Base-by-base conservation (phyloP, 306 rosid species). In the Lathyrus aphaca region DNA sequence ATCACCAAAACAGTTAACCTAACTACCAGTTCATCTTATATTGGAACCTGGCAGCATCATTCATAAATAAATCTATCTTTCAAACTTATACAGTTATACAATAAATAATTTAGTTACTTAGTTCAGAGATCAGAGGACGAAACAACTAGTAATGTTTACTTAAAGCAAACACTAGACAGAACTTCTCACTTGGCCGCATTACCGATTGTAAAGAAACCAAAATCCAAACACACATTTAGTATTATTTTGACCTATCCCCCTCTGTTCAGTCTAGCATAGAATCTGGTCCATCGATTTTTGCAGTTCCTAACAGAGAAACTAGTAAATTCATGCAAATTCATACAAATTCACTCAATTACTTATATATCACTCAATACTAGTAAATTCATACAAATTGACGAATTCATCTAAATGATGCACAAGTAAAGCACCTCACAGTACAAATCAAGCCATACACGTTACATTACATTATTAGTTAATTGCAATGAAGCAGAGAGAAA, bases 41-140 rank as follows among this genome's bases (percentile, higher is more conserved):
- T 35, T 17, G 29, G 35, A 21, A 21, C 50, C 32, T 16, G 7
- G 35, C 40, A 30, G 58, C 21, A 15, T 29, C 79, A 56, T 10
- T 69, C 48, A 54, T 12, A 46, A 63, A 54, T 1, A 32, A 62
- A 44, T 65, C 57, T 68, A 48, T 39, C 27, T 21, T 39, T 75
- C 56, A n/a, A 66, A 55, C 29, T 38, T 68, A 7, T 54, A 5
- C 46, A 49, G 46, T 17, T 68, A 5, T 54, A 5, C 27, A 49
- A 61, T 23, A 58, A 37, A 60, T 18, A 10, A 18, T 25, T 30
- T 12, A 30, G 37, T 42, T 5, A 30, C 8, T 30, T 30, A n/a
- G n/a, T n/a, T 23, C 42, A 71, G 21, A 64, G 23, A 14, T 19
- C 39, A 48, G 17, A 64, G 11, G 29, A 71, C 12, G 64, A 40